Base-by-base conservation (phyloP, 345 rosid genomes). In the Pelargonium nanum region DNA sequence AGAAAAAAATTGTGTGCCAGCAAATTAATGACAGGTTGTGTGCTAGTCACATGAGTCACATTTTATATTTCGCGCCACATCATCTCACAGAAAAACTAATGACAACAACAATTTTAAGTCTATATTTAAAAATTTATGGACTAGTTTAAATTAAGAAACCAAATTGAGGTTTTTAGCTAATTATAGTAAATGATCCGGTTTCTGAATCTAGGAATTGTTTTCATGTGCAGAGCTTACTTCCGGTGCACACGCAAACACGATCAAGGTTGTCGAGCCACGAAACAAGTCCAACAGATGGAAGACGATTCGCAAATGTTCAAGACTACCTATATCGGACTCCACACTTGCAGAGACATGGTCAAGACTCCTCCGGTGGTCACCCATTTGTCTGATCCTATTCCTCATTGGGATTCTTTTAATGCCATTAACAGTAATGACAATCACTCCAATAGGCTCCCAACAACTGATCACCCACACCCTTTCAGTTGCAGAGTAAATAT, bases 241-340 rank as follows among this genome's bases (percentile, higher is more conserved):
- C 79, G 98, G 62, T 91, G 96, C 81, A 83, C 86, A 3, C 81
- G 79, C 67, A 91, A 91, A 79, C 58, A 74, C 53, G 90, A 72
- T 26, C 83, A 71, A 63, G 85, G 76, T 13, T 91, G 98, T 74
- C 75, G 62, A 50, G 98, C 96, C n/a, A 72, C 79, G 25, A 88
- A 86, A 61, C 98, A 91, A 62, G 98, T 91, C 26, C 98, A 91
- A 45, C 78, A 53, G 78, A 60, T 63, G 58, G 90, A 83, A 53
- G 72, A 75, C 2, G 71, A 83, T 9, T 77, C 89, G 0, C 65
- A 53, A 22, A 59, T 65, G 85, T 80, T 64, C 62, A 79, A 61
- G 15, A 85, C 51, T 60, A 82, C 81, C 20, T 86, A 88, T 64
- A 66, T 76, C 12, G 92, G 88, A 45, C 55, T 20, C 44, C 98